These are phyloP conservation scores for Ceratocystis alfenasii DNA, from an alignment of 2,329 filamentous ascomycete species.

Conservation along the genomic window DNA sequence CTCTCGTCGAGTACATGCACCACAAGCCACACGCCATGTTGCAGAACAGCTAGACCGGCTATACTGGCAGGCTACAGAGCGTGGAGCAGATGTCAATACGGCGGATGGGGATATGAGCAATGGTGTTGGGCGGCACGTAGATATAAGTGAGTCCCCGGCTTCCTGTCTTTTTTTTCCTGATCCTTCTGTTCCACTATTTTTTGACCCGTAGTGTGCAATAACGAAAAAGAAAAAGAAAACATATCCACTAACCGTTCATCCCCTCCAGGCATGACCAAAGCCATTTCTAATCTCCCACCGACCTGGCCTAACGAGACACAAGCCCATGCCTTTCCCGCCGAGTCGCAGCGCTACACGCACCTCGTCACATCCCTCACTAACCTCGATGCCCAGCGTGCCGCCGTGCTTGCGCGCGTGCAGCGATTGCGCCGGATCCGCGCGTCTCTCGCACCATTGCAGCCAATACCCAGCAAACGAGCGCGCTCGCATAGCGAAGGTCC, in stretches of 20 bases:
- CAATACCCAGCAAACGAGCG: constrained; percentile 8
- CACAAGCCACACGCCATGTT: constrained; percentile 57
- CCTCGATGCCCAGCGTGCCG: constrained; percentile 33
- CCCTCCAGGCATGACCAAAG: not conserved
- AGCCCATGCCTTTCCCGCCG: not conserved
- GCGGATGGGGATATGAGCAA: constrained; percentile 30
- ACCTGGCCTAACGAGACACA: not conserved
- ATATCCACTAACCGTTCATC: not conserved
- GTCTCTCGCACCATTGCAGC: constrained; percentile 40
- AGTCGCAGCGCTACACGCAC: constrained; percentile 11
- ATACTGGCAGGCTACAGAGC: constrained; percentile 42
- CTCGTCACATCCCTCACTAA: constrained; percentile 35
- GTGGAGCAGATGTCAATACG: constrained; percentile 30
- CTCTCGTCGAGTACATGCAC: constrained; percentile 51
- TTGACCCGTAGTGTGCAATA: no score
- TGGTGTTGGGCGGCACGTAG: constrained; percentile 32
- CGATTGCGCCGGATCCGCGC: constrained; percentile 39
- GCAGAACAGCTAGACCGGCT: constrained; percentile 60
- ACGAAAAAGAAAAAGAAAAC: no score
- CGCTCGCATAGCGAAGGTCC: not conserved
- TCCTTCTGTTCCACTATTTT: not conserved
- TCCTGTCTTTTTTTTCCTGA: not conserved
- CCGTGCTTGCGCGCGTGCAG: constrained; percentile 33
- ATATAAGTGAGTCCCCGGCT: constrained; percentile 33
- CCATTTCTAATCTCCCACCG: constrained; percentile 4